These are phyloP conservation scores for Eruca vesicaria DNA, from an alignment of 441 rosid species.

Conservation along the genomic window DNA sequence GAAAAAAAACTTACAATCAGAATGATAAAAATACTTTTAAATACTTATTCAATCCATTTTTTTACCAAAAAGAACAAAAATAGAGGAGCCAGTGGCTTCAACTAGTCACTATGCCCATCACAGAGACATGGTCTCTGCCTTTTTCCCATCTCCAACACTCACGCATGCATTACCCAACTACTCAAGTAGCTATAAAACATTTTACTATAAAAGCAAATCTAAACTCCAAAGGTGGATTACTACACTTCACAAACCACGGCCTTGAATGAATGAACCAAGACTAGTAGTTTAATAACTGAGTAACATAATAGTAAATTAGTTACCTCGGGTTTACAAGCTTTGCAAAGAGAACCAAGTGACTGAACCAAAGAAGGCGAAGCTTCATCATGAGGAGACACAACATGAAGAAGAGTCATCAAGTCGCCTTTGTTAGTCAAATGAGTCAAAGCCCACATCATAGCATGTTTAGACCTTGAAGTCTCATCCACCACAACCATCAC, in stretches of 20 bases:
- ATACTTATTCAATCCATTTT: not conserved
- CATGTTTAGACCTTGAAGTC: constrained; percentile 68
- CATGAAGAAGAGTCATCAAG: constrained; percentile 76
- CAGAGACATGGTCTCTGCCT: constrained; percentile 2
- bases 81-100: constrained; percentile 7
- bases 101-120: constrained; percentile 25
- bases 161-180: constrained; percentile 26
- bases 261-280: not conserved
- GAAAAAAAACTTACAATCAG: constrained; percentile 28
- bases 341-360: constrained; percentile 86
- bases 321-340: constrained; percentile 90
- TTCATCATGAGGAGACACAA: constrained; percentile 34
- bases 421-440: constrained; percentile 81
- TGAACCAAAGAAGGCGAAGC: constrained; percentile 52
- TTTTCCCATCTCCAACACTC: constrained; percentile 10
- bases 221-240: not conserved
- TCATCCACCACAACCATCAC: constrained; percentile 92
- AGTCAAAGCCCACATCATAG: constrained; percentile 96
- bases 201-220: not conserved
- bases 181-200: constrained; percentile 16
- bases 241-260: not conserved
- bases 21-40: constrained; percentile 30
- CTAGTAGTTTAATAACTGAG: not conserved
- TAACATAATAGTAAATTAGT: not conserved
- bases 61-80: not conserved